Conservation (phyloP, 495 filamentous ascomycete species). For the Diplogelasinospora grovesii region DNA sequence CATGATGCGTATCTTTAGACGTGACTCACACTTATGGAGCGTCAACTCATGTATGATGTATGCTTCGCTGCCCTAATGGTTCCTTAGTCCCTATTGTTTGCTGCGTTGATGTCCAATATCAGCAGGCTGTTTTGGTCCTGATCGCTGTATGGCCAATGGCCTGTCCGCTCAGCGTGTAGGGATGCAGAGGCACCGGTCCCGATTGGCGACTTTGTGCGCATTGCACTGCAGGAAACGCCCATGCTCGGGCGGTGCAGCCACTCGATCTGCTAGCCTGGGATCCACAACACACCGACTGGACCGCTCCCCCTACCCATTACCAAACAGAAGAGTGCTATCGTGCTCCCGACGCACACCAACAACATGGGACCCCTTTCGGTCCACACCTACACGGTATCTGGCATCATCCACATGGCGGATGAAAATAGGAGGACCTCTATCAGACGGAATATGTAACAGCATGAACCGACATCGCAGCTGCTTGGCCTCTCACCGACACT, state of each 20-base stretch:
- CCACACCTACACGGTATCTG: too few species aligned
- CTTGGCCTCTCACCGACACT: constrained; percentile 26
- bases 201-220: constrained; percentile 24
- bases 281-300: constrained; percentile 8
- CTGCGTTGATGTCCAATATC: constrained; percentile 46
- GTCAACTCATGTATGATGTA: constrained; percentile 25
- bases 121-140: constrained; percentile 26
- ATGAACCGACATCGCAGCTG: constrained; percentile 15
- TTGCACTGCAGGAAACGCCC: constrained; percentile 8
- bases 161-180: constrained; percentile 17
- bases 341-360: background rate
- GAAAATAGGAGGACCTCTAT: constrained; percentile 14
- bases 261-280: constrained; percentile 4
- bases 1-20: constrained; percentile 9
- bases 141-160: constrained; percentile 33
- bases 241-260: constrained; percentile 10
- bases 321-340: constrained; percentile 11
- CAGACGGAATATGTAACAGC: constrained; percentile 11
- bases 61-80: constrained; percentile 35
- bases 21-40: constrained; percentile 30
- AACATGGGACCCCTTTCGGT: background rate
- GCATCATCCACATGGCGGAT: too few species aligned
- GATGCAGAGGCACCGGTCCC: constrained; percentile 31
- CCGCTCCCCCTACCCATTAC: constrained; percentile 6
- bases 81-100: constrained; percentile 19